Evolutionary conservation across 2,329 filamentous ascomycete species (phyloP), one percentile per base, ranked within the genome.

Genomic region (Pseudogymnoascus sp.): DNA sequence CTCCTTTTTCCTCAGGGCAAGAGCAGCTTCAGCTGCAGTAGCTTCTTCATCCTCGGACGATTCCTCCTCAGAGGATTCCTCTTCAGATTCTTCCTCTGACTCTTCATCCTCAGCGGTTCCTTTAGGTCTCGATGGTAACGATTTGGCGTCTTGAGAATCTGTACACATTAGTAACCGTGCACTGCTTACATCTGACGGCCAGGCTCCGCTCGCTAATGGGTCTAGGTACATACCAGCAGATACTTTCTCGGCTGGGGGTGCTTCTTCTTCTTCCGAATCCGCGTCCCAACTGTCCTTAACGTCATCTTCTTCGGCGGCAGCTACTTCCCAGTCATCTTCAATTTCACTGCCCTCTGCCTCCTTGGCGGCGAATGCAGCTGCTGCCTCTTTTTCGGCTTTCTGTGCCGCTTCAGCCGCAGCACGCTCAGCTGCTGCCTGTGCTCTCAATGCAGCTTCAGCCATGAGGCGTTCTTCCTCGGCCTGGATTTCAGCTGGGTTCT

Each of bases 241-340:
- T 20, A 32, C 16, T 54, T 54, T 54, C 9, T 54, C 47, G 16
- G 47, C 7, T 20, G 28, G 14, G 28, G 47, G 28, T 80, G 78
- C 70, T 71, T 69, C 63, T 68, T 91, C 89, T 6, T 90, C 88
- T 57, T 90, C 89, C 2, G 85, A 87, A 60, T 91, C 88, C 34
- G 89, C 91, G 72, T 97, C 93, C 93, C 93, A 97, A 78, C 88
- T 93, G 66, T 97, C 93, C 76, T 97, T 97, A 70, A 96, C 81
- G 14, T 88, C 86, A 25, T 89, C 84, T 9, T 83, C 84, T 57
- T 89, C 89, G 25, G 86, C 89, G 30, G 89, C 91, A 58, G 90
- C 87, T 30, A 86, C 85, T 74, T 97, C 91, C 92, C 92, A 96
- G 74, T 96, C 91, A 35, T 95, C 88, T 14, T 89, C 87, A 25